Base-by-base conservation (phyloP, 148 eudicot species). In the Nepenthes gracilis region DNA sequence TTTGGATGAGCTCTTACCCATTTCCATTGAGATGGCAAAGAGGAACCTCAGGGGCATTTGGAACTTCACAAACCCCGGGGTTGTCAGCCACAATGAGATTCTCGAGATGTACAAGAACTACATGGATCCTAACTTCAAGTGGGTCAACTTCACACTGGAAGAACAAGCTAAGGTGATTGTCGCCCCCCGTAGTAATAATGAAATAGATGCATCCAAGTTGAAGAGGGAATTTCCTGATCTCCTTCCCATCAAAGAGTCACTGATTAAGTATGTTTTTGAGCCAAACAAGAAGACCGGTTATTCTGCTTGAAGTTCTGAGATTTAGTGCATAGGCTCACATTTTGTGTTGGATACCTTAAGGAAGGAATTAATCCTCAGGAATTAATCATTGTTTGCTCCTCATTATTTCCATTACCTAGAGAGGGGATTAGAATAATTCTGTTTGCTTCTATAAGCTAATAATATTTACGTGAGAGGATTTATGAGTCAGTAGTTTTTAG, bases 1-100 rank as follows among this genome's bases (percentile, higher is more conserved):
- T 50, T 70, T 81, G 71, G 85, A 81, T 43, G 85, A 81, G 71
- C 85, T 81, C 64, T 70, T 81, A 11, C 82, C 85, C 11, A 75
- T 81, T 58, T 81, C 85, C 7, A 73, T 81, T 35, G 85, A 81
- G 74, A 81, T 81, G 85, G 85, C 85, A 12, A 81, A 81, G 70
- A 55, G 82, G 48, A 81, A 81, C 68, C 80, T 78, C 9, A 70
- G 57, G 57, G 85, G 82, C 47, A 78, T 81, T 49, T 81, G 77
- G 77, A 81, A 81, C 61, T 81, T 81, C 75, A 81, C 85, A 43
- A 81, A 81, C 63, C 85, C 85, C 0, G 81, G 81, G 15, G 81
- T 77, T 0, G 85, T 77, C 40, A 81, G 85, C 70, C 85, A 81
- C 58, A 81, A 81, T 6, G 82, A 81, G 67, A 81, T 81, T 33